Evolutionary conservation across 768 basidiomycete genomes (phyloP), one percentile per base, ranked within the genome.

Genomic region (Lactifluus volemus): DNA sequence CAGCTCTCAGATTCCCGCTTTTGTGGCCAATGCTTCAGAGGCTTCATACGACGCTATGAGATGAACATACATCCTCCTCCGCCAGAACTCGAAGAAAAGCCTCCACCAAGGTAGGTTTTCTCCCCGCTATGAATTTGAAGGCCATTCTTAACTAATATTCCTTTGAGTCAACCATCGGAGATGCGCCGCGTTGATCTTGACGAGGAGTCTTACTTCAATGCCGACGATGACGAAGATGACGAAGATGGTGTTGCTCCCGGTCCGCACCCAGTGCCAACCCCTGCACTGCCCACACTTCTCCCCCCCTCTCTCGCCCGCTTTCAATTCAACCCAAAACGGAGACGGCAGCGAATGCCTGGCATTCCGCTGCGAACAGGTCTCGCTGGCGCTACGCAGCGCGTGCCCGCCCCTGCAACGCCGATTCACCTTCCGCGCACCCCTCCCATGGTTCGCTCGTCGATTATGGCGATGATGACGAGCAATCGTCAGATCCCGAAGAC

Each of bases 181-280:
- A 80, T 78, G 47, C 80, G 80, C 36, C 70, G 74, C 38, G 72
- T 84, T 59, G 90, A 91, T 64, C 78, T 78, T 5, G 88, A 90
- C 63, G 95, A 98, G 71, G 95, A 98, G 71, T 83, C 87, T 61
- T 98, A 97, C 75, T 98, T 97, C 80, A 92, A 95, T 67, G 80
- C 77, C 32, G 89, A 90, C 44, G 92, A 93, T 63, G 89, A 92
- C 47, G 93, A 93, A 65, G 76, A 79, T 38, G 77, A 79, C 17
- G 79, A 73, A 21, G 69, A 67, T 61, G 21, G 70, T 21, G 70
- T 73, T 38, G 70, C 72, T 19, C 68, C 70, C 53, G 69, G 61
- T 8, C 61, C 61, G 14, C 61, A 63, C 14, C 61, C 61, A 12
- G 60, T 50, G 25, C 60, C 60, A 25, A 12, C 55, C 14, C 17